Evolutionary conservation across 2,329 filamentous ascomycete species (phyloP), one percentile per base, ranked within the genome.

Genomic region (Cladophialophora bantiana): DNA sequence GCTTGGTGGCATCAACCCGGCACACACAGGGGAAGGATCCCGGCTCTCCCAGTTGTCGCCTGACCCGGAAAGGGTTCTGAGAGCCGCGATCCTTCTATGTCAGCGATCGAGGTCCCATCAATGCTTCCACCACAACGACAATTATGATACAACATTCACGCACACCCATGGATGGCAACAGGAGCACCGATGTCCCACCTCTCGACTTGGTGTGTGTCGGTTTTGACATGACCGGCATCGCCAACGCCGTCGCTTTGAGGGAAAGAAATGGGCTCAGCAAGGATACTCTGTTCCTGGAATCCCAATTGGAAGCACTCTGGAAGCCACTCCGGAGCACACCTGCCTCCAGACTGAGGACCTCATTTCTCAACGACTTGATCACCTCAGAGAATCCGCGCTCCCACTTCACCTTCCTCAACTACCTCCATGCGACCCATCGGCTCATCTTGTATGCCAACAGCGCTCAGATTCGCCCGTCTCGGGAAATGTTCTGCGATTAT

Each of bases 341-440:
- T 34, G 32, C 59, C 13, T 31, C 50, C 31, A 56, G 67, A n/a
- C 58, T 71, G 65, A 62, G 65, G 31, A 68, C 59, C 10, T 68
- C 70, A 15, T 71, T 72, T 56, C 54, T 72, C 54, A 64, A 69
- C 45, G 71, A 72, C 52, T 54, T 72, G 55, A 59, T 71, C 55
- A 72, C 71, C 12, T 65, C 68, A 13, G 65, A 70, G 38, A 71
- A 72, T 45, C 71, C 71, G 12, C 64, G 71, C 5, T 71, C 69
- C 2, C 64, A 59, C 10, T 72, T 71, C 66, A 71, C 71, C 1
- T 72, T 72, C 62, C 48, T 72, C 36, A 70, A 68, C 35, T 72
- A 70, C 50, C 68, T 72, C 31, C 69, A 72, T 38, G 56, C 55
- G 34, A 68, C 62, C 10, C 65, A 69, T 20, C 54, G 59, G n/a